Evolutionary conservation across 768 basidiomycete genomes (phyloP).

Genomic region (Serendipita vermifera): DNA sequence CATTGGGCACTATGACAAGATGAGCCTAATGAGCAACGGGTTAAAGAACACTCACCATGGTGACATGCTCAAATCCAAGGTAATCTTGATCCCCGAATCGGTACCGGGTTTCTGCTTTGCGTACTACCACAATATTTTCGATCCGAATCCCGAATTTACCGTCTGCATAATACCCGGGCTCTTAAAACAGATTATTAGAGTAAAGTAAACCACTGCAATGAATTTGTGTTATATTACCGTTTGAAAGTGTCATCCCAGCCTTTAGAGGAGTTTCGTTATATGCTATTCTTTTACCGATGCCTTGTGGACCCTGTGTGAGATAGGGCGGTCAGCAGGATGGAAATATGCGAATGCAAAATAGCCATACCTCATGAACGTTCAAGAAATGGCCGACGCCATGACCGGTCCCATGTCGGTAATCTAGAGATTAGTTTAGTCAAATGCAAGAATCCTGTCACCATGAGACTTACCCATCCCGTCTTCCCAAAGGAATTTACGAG

Average conservation of each 20-base stretch:
- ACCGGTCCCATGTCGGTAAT: constrained; percentile 77
- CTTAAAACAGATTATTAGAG: constrained; percentile 30
- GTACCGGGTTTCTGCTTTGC: constrained; percentile 53
- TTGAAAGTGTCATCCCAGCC: constrained; percentile 81
- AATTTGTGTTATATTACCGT: constrained; percentile 31
- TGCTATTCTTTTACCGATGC: constrained; percentile 40
- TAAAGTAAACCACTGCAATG: background rate
- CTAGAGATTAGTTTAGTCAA: constrained; percentile 24
- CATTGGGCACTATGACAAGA: constrained; percentile 52
- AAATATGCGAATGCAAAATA: no score
- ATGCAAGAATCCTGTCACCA: constrained; percentile 13
- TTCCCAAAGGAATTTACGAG: constrained; percentile 66
- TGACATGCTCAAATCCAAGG: constrained; percentile 74
- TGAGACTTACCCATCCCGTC: constrained; percentile 61
- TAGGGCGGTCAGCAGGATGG: no score
- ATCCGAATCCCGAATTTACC: constrained; percentile 87
- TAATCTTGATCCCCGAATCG: constrained; percentile 76
- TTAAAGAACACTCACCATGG: constrained; percentile 49
- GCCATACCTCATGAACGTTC: constrained; percentile 94
- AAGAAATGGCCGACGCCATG: constrained; percentile 78
- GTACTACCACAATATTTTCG: constrained; percentile 77
- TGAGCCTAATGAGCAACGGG: background rate
- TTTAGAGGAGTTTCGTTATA: constrained; percentile 63
- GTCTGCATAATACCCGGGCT: constrained; percentile 87
- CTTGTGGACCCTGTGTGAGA: constrained; percentile 56